Evolutionary conservation across 2,329 filamentous ascomycete species (phyloP), one percentile per base, ranked within the genome.

Genomic region (Fusarium sp.): DNA sequence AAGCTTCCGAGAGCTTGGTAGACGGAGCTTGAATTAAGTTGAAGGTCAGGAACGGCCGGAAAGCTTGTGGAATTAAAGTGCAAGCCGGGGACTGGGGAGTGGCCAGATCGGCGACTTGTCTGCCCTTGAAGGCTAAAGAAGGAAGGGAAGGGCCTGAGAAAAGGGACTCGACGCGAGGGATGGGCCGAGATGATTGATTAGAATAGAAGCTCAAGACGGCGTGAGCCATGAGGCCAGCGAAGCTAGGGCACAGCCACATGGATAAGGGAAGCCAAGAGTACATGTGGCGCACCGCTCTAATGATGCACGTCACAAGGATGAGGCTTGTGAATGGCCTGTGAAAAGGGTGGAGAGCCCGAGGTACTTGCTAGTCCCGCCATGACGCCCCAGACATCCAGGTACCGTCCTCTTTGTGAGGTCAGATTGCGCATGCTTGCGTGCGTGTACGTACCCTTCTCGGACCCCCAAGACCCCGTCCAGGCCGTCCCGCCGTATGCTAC

Each of bases 191-290:
- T 66, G 63, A 54, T 74, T 67, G 69, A 62, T 66, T 57, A 57
- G 35, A 62, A 74, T 67, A 37, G 33, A 61, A 74, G 68, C 68
- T 76, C 65, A 63, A 70, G 58, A 60, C 69, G 59, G 66, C 63
- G 64, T 69, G 68, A 59, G 63, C 71, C 67, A 72, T 79, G 76
- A 78, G 76, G 77, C 77, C 77, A 79, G 75, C 77, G 74, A 79
- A 79, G 76, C 77, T 79, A 65, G 43, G 65, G 75, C 76, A 77
- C 77, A 77, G 77, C 77, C 77, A 79, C 77, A 66, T 64, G 52
- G 40, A 60, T 70, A 66, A 68, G 40, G 61, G 60, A 68, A 59
- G 27, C 40, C 68, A 74, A 61, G 52, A 72, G 73, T 66, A 60
- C 52, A 64, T 57, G 65, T 66, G 65, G 60, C 65, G 35, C 43